These are phyloP conservation scores for Tetradesmus obliquus DNA, from an alignment of 139 green algal species.

Conservation along the genomic window DNA sequence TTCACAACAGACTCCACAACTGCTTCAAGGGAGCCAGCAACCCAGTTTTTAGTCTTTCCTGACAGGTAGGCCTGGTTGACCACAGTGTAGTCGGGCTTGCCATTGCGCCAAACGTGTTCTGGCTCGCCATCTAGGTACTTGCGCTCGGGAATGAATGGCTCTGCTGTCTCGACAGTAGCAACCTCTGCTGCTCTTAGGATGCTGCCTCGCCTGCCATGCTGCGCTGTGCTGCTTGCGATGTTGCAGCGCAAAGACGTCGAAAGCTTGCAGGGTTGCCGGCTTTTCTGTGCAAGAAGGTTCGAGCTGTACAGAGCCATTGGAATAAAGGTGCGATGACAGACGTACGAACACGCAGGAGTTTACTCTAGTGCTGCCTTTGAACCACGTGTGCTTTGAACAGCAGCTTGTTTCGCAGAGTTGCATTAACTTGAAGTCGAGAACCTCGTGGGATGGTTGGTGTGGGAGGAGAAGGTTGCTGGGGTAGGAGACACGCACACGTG, in stretches of 20 bases:
- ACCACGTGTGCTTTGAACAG: too few relatives aligned
- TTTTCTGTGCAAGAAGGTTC: background rate
- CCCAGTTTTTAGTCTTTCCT: conserved; percentile 37
- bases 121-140: conserved; percentile 34
- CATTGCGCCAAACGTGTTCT: conserved; percentile 20
- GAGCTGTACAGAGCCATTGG: background rate
- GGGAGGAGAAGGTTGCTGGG: too few relatives aligned
- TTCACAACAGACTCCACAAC: conserved; percentile 46
- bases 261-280: background rate
- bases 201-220: background rate
- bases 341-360: too few relatives aligned
- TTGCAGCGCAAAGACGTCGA: background rate
- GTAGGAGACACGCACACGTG: too few relatives aligned
- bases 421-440: too few relatives aligned
- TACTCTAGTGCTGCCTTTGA: too few relatives aligned
- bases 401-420: too few relatives aligned
- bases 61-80: conserved; percentile 40
- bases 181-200: background rate
- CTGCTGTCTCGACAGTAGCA: background rate
- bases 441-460: too few relatives aligned
- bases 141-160: conserved; percentile 6
- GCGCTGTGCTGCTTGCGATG: background rate
- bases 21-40: conserved; percentile 23
- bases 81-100: conserved; percentile 43
- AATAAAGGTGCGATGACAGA: background rate